Percentiles rank a stretch among this genome's conserved stretches.
Conservation (phyloP, 2,329 filamentous ascomycete genomes). For the Phialophora chinensis region DNA sequence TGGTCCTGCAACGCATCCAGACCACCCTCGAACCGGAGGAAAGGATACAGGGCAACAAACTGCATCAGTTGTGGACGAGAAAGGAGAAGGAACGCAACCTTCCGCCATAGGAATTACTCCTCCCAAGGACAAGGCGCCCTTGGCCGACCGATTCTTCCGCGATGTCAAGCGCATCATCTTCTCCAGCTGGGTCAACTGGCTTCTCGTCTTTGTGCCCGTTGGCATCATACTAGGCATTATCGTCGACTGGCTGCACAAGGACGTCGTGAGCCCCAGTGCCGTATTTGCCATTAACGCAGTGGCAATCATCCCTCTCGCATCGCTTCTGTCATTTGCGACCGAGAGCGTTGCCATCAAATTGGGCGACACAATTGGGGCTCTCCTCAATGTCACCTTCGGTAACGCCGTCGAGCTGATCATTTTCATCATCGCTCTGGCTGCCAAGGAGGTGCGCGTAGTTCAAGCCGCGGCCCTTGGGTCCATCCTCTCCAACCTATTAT, state of each 20-base stretch:
- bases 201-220: slow-evolving; percentile 51
- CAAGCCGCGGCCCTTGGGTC: slow-evolving; percentile 89
- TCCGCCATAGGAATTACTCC: slow-evolving; percentile 53
- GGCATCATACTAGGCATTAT: slow-evolving; percentile 49
- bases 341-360: slow-evolving; percentile 75
- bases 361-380: slow-evolving; percentile 73
- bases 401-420: slow-evolving; percentile 83
- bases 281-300: slow-evolving; percentile 77
- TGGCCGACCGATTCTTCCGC: slow-evolving; percentile 59
- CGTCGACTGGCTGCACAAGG: slow-evolving; percentile 38
- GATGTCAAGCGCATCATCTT: slow-evolving; percentile 65
- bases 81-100: slow-evolving; percentile 59
- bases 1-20: slow-evolving; percentile 29
- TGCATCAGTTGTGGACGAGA: slow-evolving; percentile 53
- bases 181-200: slow-evolving; percentile 58
- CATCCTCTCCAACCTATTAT: slow-evolving; percentile 83
- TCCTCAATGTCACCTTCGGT: slow-evolving; percentile 79
- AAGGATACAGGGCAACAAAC: slow-evolving; percentile 40
- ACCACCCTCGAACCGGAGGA: slow-evolving; percentile 23
- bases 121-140: slow-evolving; percentile 46
- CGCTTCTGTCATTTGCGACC: slow-evolving; percentile 73
- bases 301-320: slow-evolving; percentile 76
- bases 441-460: slow-evolving; percentile 86
- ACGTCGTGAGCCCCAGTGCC: slow-evolving; percentile 59
- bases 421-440: slow-evolving; percentile 78